Evolutionary conservation across 257 asterid species (phyloP).

Genomic region (Linderniella brevidens): DNA sequence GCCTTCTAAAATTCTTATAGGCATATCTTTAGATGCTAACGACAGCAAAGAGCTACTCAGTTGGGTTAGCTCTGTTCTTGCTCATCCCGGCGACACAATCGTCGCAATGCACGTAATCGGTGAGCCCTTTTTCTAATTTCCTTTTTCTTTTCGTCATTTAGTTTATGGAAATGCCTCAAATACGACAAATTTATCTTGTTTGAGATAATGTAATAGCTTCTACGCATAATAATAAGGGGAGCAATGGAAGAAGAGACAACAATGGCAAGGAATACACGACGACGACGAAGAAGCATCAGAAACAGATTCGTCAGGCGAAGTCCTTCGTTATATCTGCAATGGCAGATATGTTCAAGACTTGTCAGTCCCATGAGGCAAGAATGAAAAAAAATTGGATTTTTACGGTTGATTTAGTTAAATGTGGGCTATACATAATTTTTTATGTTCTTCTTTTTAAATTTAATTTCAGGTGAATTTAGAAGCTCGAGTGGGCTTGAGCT

Average conservation of each 20-base stretch:
- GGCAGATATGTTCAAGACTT: slow-evolving; percentile 47
- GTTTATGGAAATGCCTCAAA: too few species aligned
- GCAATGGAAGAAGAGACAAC: slow-evolving; percentile 22
- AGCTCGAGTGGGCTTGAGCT: slow-evolving; percentile 50
- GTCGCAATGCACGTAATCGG: slow-evolving; percentile 62
- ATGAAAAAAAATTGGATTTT: neutral
- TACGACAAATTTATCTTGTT: too few species aligned
- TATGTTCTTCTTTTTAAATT: neutral
- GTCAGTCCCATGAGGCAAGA: slow-evolving; percentile 46
- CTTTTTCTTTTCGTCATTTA: too few species aligned
- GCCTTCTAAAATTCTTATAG: slow-evolving; percentile 48
- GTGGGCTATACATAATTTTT: neutral
- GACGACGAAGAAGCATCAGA: slow-evolving; percentile 30
- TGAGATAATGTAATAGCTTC: slow-evolving; percentile 15
- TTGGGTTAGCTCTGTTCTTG: slow-evolving; percentile 44
- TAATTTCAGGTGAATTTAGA: slow-evolving; percentile 50
- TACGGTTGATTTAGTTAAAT: too few species aligned
- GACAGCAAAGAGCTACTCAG: slow-evolving; percentile 39
- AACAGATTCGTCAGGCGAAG: slow-evolving; percentile 52
- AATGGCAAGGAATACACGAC: slow-evolving; percentile 25
- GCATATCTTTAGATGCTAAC: slow-evolving; percentile 41
- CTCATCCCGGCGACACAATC: slow-evolving; percentile 51
- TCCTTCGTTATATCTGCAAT: slow-evolving; percentile 45
- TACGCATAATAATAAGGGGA: slow-evolving; percentile 22
- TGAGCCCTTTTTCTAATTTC: slow-evolving; percentile 12